phyloP scores from a whole-genome alignment of 306 rosid genomes.

The Nissolia schottii region DNA sequence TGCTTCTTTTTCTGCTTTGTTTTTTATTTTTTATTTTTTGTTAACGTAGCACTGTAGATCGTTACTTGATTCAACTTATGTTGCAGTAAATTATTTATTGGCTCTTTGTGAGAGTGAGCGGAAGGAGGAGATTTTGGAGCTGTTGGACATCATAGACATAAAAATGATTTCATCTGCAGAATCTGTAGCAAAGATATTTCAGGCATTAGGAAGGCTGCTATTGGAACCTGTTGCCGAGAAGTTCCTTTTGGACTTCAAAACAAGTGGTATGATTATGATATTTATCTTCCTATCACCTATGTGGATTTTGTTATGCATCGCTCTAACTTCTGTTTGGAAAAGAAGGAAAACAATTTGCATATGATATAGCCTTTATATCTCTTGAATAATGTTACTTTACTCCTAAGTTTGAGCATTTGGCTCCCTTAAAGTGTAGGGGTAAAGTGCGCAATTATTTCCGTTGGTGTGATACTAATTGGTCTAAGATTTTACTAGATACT shows the following conservation, averaged over 20 bases:
- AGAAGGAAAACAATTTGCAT: background rate
- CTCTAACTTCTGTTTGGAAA: constrained; percentile 5
- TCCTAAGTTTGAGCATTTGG: background rate
- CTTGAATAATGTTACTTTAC: constrained; percentile 1
- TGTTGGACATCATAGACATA: constrained; percentile 55
- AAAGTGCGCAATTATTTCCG: background rate
- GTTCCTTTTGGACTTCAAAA: constrained; percentile 51
- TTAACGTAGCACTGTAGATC: constrained; percentile 4
- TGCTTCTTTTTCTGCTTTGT: background rate
- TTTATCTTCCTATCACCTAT: constrained; percentile 15
- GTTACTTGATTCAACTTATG: constrained; percentile 25
- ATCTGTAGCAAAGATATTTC: constrained; percentile 43
- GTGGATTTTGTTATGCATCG: constrained; percentile 13
- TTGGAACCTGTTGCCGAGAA: constrained; percentile 63
- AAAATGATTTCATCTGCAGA: constrained; percentile 43
- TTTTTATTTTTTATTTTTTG: no score
- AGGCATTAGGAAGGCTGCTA: constrained; percentile 63
- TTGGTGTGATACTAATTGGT: background rate
- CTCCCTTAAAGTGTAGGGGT: background rate
- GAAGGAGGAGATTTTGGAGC: constrained; percentile 54
- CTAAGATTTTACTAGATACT: no score
- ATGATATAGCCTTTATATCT: constrained; percentile 15
- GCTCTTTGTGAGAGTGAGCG: constrained; percentile 78
- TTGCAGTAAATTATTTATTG: constrained; percentile 73
- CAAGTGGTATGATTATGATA: constrained; percentile 45